Conservation (phyloP, 1,284 basidiomycete genomes). For the Melampsora occidentalis region DNA sequence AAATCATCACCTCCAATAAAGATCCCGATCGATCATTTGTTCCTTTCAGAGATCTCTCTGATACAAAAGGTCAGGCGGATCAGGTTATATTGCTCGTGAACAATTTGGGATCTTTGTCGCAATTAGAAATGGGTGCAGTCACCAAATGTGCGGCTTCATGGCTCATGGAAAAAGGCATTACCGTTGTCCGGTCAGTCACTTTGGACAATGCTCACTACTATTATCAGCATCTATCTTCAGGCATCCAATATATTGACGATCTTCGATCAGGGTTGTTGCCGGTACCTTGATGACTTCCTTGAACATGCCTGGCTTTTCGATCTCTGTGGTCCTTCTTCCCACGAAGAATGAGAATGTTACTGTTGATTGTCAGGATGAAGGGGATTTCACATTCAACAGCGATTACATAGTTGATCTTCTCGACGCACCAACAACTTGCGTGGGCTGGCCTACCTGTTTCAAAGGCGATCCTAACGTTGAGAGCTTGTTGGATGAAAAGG, state of each 20-base stretch:
- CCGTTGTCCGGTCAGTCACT: constrained; percentile 46
- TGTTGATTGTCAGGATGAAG: constrained; percentile 49
- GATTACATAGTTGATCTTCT: constrained; percentile 69
- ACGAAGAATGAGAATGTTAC: constrained; percentile 47
- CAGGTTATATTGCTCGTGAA: constrained; percentile 61
- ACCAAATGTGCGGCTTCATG: constrained; percentile 23
- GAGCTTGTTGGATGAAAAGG: constrained; percentile 27
- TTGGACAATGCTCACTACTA: constrained; percentile 4
- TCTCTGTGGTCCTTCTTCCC: constrained; percentile 79
- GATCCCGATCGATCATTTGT: constrained; percentile 83
- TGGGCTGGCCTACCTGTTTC: constrained; percentile 65
- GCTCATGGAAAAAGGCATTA: constrained; percentile 23
- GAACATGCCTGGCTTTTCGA: constrained; percentile 90
- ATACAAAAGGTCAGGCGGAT: constrained; percentile 57
- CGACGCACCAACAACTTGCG: constrained; percentile 69
- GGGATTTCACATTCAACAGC: constrained; percentile 46
- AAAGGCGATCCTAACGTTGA: constrained; percentile 46
- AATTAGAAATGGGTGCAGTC: constrained; percentile 70
- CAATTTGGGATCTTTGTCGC: constrained; percentile 73
- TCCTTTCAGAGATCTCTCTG: constrained; percentile 60
- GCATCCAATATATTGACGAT: background rate
- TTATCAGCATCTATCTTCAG: background rate
- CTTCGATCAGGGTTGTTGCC: constrained; percentile 12
- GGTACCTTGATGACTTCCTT: constrained; percentile 67
- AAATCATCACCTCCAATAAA: constrained; percentile 67